Base-by-base conservation (phyloP, 164 flowering plant species). In the Cinnamomum micranthum region DNA sequence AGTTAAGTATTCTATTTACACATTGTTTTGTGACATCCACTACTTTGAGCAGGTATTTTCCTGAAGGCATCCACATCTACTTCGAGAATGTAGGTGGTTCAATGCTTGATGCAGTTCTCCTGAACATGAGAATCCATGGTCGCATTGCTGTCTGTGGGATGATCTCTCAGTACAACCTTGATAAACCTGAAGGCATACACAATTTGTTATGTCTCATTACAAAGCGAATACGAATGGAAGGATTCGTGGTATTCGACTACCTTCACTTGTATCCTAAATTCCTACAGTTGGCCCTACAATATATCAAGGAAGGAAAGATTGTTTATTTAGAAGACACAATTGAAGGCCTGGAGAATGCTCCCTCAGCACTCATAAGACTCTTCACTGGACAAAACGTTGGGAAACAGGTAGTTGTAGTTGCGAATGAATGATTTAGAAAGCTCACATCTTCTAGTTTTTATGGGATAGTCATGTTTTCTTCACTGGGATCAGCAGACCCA, bases 71-170 rank as follows among this genome's bases (percentile, higher is more conserved):
- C 6, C 81, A 82, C 63, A 78, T 82, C 6, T 82, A 82, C 80
- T 84, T 80, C 17, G 84, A 86, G 70, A 81, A 82, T 68, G 87
- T 84, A 17, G 86, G 85, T 13, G 88, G 87, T 0, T 71, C 78
- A 60, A 84, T 82, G 87, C 82, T 86, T 5, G 88, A 86, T 25
- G 87, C 87, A 41, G 85, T 81, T 20, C 80, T 85, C 0, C 60
- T 67, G 47, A 85, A 85, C 81, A 82, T 84, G 85, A 80, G 75
- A 65, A 2, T 50, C 25, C 78, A 80, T 66, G 82, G 85, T 6
- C 78, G 74, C 24, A 72, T 72, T 27, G 77, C 81, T 35, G 83
- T 22, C 0, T 80, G 85, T 58, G 86, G 88, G 33, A 63, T 82
- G 81, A 78, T 84, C 60, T 86, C 86, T 35, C 84, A 86, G 60